Evolutionary conservation across 169 alveolate species (phyloP).

Genomic region (Haemoproteus tartakovskyi): DNA sequence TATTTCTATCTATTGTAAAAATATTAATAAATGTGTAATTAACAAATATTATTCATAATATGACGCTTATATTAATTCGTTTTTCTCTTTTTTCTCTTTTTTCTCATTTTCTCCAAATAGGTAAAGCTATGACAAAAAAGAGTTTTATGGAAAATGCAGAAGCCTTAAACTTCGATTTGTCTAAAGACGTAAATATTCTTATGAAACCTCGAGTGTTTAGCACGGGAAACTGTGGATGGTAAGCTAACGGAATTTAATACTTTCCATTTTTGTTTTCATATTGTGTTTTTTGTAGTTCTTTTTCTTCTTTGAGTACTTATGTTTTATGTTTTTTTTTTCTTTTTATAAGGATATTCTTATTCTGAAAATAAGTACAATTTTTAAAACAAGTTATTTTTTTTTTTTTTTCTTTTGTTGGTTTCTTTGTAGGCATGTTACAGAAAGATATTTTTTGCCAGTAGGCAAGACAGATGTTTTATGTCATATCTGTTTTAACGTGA

Average conservation of each 20-base stretch:
- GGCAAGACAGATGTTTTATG: no score
- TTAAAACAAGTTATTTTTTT: no score
- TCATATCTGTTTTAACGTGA: no score
- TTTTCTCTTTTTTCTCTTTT: neutral
- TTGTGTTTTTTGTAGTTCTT: neutral
- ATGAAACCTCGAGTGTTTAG: constrained; percentile 72
- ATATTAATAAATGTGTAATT: no score
- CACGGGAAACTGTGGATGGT: constrained; percentile 81
- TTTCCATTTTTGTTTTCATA: constrained; percentile 66
- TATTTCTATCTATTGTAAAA: no score
- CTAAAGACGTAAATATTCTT: constrained; percentile 60
- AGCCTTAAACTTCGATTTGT: constrained; percentile 23
- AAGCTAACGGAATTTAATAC: constrained; percentile 38
- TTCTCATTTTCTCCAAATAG: constrained; percentile 12
- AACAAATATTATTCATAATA: neutral
- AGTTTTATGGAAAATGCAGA: constrained; percentile 68
- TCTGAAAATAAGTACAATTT: no score
- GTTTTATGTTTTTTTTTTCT: no score
- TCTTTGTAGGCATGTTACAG: no score
- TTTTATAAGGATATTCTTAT: no score
- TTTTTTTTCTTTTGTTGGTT: no score
- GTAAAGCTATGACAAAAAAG: constrained; percentile 71
- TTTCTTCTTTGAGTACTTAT: no score
- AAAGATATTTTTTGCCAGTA: no score
- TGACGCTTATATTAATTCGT: neutral